phyloP scores from a whole-genome alignment of 148 eudicot genomes.

The Fagopyrum homotropicum region DNA sequence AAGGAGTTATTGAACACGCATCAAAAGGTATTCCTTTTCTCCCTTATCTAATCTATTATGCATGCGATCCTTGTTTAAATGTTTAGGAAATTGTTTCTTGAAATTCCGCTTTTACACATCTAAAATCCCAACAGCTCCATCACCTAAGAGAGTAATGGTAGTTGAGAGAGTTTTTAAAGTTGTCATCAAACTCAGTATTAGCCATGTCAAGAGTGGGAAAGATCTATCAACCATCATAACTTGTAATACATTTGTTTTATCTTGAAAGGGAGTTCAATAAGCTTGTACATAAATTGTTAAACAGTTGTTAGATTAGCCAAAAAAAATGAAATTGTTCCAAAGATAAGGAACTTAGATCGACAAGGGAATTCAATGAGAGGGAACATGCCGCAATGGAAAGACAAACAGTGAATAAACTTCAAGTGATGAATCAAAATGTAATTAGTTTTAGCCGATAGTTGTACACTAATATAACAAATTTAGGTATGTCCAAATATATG shows the following conservation, averaged over 20 bases:
- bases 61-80: too few relatives aligned
- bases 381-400: not conserved
- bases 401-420: not conserved
- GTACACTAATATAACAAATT: not conserved
- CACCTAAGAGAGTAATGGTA: conserved; percentile 28
- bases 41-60: too few relatives aligned
- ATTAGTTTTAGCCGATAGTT: not conserved
- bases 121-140: too few relatives aligned
- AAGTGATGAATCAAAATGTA: not conserved
- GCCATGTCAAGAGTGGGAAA: not conserved
- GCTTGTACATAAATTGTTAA: not conserved
- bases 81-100: too few relatives aligned
- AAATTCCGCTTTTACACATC: too few relatives aligned
- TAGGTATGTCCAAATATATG: not conserved
- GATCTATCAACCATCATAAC: not conserved
- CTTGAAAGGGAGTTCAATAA: not conserved
- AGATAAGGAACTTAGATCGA: not conserved
- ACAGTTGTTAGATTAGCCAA: not conserved
- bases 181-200: not conserved
- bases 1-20: too few relatives aligned
- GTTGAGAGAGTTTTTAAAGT: not conserved
- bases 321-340: not conserved
- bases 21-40: too few relatives aligned
- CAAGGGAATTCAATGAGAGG: not conserved
- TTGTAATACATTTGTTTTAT: not conserved